Evolutionary conservation across 352 stramenopile genomes (phyloP).

Genomic region (Phytophthora colocasiae): DNA sequence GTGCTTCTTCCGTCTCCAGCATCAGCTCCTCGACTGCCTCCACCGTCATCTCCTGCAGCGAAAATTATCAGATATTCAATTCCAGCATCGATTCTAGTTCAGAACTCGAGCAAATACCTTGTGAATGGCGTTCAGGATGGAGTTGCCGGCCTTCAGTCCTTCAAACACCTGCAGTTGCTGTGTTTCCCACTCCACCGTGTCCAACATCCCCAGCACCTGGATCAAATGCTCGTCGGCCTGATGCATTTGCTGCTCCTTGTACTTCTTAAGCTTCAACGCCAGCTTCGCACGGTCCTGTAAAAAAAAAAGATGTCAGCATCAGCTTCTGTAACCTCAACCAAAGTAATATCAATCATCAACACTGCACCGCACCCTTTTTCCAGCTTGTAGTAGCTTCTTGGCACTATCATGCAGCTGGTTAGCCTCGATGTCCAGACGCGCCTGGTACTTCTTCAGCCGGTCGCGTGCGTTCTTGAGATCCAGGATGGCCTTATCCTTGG

Average conservation of each 20-base stretch:
- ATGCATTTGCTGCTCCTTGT: constrained; percentile 90
- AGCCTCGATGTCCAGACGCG: constrained; percentile 80
- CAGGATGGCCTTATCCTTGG: constrained; percentile 89
- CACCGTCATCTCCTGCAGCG: constrained; percentile 81
- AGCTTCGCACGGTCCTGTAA: constrained; percentile 83
- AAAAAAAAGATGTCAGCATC: too few species aligned
- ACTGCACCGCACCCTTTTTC: constrained; percentile 54
- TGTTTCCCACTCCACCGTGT: constrained; percentile 90
- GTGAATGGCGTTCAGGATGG: constrained; percentile 88
- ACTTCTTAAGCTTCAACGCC: constrained; percentile 91
- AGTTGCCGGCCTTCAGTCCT: constrained; percentile 89
- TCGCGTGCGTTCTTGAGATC: constrained; percentile 93
- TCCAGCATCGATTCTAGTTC: neutral
- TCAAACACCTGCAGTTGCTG: constrained; percentile 91
- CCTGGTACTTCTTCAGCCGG: constrained; percentile 85
- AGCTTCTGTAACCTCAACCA: too few species aligned
- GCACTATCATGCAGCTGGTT: constrained; percentile 83
- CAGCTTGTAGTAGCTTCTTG: constrained; percentile 73
- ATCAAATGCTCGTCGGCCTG: constrained; percentile 88
- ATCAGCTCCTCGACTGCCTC: constrained; percentile 90
- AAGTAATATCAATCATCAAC: neutral
- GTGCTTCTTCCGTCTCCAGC: constrained; percentile 88
- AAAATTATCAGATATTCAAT: neutral
- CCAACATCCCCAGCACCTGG: constrained; percentile 86
- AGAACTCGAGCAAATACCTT: constrained; percentile 45